Base-by-base conservation (phyloP, 208 protist species). In the Acanthamoeba divionensis region DNA sequence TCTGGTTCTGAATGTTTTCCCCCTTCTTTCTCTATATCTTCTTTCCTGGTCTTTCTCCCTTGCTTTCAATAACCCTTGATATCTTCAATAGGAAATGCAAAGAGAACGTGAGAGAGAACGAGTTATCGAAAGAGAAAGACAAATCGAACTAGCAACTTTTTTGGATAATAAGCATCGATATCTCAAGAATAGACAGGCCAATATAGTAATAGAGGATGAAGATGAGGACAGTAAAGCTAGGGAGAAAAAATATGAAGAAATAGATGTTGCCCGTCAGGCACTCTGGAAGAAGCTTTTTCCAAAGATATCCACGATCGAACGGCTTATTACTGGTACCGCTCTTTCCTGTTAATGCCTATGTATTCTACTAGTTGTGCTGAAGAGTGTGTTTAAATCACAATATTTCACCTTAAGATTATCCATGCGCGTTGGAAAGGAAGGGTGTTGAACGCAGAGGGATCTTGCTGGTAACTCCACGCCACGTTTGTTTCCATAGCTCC, bases 301-400 rank as follows among this genome's bases (percentile, higher is more conserved):
- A 31, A 85, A 85, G 31, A 83, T 83, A 12, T 83, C 73, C 73
- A 83, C 73, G 12, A 83, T 83, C 73, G 73, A 83, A 36, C 45
- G 73, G 0, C 73, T 83, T 54, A 83, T 83, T n/a, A 54, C 63
- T 8, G 73, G 73, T 83, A 62, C 26, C 15, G 13, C 13, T 8
- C 31, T 15, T 3, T n/a, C n/a, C n/a, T n/a, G n/a, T 71, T 71
- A n/a, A 7, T 12, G n/a, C 62, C 62, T 45, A 67, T 67, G 1
- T 67, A 45, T 31, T 1, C 12, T 18, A 4, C 62, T 8, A 33
- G 3, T 67, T 12, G 62, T 31, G 62, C 21, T 31, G 12, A 67
- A 10, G 55, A 8, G 6, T 36, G 55, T 29, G 55, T 36, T 65
- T 8, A 5, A 36, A 36, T 10, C 24, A 36, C 55, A 65, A n/a